Conservation (phyloP, 768 basidiomycete genomes). For the Lyophyllum atratum region DNA sequence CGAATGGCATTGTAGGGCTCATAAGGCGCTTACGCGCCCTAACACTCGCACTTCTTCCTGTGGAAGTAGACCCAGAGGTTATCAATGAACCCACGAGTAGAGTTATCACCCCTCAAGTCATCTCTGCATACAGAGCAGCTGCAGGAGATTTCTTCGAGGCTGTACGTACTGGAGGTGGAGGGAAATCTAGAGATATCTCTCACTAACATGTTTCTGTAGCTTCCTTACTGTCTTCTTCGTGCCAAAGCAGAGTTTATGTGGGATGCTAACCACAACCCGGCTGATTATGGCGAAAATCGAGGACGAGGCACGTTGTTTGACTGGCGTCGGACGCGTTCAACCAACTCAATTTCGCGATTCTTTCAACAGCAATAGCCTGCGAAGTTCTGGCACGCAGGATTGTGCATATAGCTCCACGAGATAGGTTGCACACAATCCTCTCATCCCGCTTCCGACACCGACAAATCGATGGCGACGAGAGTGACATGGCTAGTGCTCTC, state of each 20-base stretch:
- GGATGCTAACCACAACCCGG: constrained; percentile 80
- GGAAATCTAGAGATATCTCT: background rate
- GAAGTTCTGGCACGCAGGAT: constrained; percentile 83
- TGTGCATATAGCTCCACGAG: constrained; percentile 66
- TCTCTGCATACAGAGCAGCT: constrained; percentile 73
- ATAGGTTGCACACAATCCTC: constrained; percentile 71
- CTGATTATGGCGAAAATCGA: constrained; percentile 85
- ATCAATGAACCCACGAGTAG: constrained; percentile 81
- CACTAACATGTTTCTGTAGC: constrained; percentile 35
- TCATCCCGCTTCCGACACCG: constrained; percentile 73
- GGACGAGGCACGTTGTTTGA: constrained; percentile 60
- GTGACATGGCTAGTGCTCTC: constrained; percentile 74
- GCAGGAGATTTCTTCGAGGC: constrained; percentile 90
- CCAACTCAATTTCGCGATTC: constrained; percentile 2
- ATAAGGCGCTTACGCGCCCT: constrained; percentile 79
- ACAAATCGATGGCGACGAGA: constrained; percentile 75
- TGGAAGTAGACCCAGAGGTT: constrained; percentile 68
- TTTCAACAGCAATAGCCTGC: constrained; percentile 66
- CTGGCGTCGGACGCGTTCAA: background rate
- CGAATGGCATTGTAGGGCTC: constrained; percentile 53
- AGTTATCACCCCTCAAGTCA: constrained; percentile 79
- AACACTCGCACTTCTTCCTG: constrained; percentile 73
- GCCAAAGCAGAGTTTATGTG: constrained; percentile 79
- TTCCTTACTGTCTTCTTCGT: constrained; percentile 80
- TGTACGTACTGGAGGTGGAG: constrained; percentile 40